phyloP scores from a whole-genome alignment of 768 basidiomycete species.

The Dendrothele bispora region DNA sequence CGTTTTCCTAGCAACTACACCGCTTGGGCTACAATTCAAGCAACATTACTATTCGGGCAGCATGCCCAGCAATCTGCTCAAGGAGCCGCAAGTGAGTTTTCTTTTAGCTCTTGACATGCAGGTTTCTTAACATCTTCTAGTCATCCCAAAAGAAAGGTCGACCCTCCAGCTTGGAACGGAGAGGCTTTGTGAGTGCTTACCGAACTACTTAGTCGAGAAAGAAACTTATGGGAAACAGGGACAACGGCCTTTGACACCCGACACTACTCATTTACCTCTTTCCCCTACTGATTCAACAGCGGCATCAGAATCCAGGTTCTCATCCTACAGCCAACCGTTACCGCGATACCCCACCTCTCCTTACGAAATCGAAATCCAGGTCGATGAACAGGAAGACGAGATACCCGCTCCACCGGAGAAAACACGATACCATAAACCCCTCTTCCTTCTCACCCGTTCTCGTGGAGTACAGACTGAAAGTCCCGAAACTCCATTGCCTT shows the following conservation, averaged over 20 bases:
- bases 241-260: constrained; percentile 45
- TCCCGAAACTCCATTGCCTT: constrained; percentile 27
- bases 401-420: constrained; percentile 30
- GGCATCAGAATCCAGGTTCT: constrained; percentile 32
- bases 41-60: constrained; percentile 42
- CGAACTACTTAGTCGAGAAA: background rate
- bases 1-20: constrained; percentile 33
- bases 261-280: constrained; percentile 42
- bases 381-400: constrained; percentile 40
- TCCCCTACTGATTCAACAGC: constrained; percentile 38
- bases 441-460: constrained; percentile 59
- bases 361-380: constrained; percentile 42
- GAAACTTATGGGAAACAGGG: background rate
- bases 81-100: constrained; percentile 32
- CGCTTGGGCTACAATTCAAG: constrained; percentile 33
- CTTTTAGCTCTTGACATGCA: constrained; percentile 8
- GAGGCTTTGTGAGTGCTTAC: constrained; percentile 2
- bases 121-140: constrained; percentile 9
- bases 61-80: constrained; percentile 40
- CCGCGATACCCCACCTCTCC: constrained; percentile 26
- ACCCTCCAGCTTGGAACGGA: constrained; percentile 28
- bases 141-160: constrained; percentile 17
- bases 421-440: constrained; percentile 37
- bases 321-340: constrained; percentile 24
- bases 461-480: constrained; percentile 71